These are phyloP conservation scores for Leccinum griseonigrum DNA, from an alignment of 1,284 basidiomycete genomes.

Conservation along the genomic window DNA sequence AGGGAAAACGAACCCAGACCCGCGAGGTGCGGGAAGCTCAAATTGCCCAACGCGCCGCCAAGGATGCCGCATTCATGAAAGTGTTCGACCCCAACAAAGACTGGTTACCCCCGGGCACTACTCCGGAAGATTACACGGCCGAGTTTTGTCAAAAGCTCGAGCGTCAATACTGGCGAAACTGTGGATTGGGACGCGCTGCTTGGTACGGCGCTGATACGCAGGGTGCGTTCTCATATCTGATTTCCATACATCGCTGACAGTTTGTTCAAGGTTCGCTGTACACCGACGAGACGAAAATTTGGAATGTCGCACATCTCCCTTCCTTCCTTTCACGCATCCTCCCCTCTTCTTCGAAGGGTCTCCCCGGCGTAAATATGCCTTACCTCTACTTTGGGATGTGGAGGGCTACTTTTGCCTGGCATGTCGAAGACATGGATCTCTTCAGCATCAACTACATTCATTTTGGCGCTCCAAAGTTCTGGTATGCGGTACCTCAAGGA, in stretches of 20 bases:
- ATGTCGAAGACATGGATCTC: conserved; percentile 97
- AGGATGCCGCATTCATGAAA: conserved; percentile 65
- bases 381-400: conserved; percentile 99
- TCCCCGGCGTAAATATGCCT: conserved; percentile 96
- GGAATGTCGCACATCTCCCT: conserved; percentile 93
- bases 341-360: conserved; percentile 59
- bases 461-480: conserved; percentile 95
- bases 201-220: conserved; percentile 98
- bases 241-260: not conserved
- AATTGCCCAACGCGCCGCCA: conserved; percentile 49
- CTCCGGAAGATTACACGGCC: conserved; percentile 72
- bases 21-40: conserved; percentile 53
- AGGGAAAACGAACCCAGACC: conserved; percentile 45
- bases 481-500: conserved; percentile 94
- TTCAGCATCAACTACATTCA: conserved; percentile 99
- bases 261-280: conserved; percentile 72
- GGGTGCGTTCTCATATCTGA: conserved; percentile 45
- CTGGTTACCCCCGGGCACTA: conserved; percentile 78
- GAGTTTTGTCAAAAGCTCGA: conserved; percentile 89
- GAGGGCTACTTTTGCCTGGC: conserved; percentile 98
- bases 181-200: conserved; percentile 82
- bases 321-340: conserved; percentile 86
- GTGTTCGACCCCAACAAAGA: conserved; percentile 66
- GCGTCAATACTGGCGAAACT: conserved; percentile 89
- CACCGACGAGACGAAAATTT: conserved; percentile 74